Evolutionary conservation across 805 yeast species (phyloP), one percentile per base, ranked within the genome.

Genomic region (Candida vartiovaarae): DNA sequence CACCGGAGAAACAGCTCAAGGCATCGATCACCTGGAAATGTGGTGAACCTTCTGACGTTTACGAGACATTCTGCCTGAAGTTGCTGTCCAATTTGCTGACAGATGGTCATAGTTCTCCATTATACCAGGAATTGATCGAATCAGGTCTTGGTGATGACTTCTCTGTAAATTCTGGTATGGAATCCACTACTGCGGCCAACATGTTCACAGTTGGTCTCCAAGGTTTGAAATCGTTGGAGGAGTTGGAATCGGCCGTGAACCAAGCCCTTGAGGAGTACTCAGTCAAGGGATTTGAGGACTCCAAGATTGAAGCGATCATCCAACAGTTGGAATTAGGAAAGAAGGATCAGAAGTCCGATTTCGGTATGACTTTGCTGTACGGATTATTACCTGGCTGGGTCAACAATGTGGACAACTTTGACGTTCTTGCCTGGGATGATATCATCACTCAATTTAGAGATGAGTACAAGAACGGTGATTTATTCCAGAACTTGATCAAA

Each of bases 51-150:
- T 58, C 70, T 8, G 82, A 84, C 53, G 70, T 74, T 8, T 83
- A 84, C 55, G 82, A 80, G 42, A 68, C 88, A 0, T 84, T 90
- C 60, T 71, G 84, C 37, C 69, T 89, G 72, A 82, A 81, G 45
- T 67, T 89, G 8, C 65, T 89, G 39, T 77, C 85, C 23, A 75
- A 81, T 25, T 66, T 93, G 41, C 67, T 93, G 31, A 76, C 82
- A 51, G 96, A 87, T 59, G 98, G 98, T 2, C 98, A 91, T 57
- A 84, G 93, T 9, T 83, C 98, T 5, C 91, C 95, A 6, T 70
- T 93, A 43, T 87, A 90, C 62, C 87, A 89, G 62, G 76, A 77
- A n/a, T 68, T 93, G 43, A 84, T 93, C 43, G 99, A 93, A 61
- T 65, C 84, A 1, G 93, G 91, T 2, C 59, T 82, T 31, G 98